Conservation (phyloP, 1,284 basidiomycete genomes). For the Phellopilus nigrolimitatus region DNA sequence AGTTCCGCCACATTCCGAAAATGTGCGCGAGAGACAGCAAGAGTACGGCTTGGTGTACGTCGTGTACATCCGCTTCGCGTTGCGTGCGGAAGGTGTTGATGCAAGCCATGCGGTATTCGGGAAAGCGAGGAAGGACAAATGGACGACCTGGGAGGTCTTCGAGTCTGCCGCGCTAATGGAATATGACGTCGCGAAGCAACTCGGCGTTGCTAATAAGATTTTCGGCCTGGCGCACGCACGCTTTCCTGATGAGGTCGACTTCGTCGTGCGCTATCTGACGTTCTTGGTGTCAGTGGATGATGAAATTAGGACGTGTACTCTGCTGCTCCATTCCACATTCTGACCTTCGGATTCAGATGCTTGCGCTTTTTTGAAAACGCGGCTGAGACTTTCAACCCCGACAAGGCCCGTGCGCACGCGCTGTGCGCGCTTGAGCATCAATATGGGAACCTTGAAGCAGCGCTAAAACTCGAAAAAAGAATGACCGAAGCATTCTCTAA, state of each 20-base stretch:
- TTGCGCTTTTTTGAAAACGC: constrained; percentile 92
- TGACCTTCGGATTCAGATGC: constrained; percentile 59
- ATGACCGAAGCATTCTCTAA: constrained; percentile 85
- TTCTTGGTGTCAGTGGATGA: constrained; percentile 96
- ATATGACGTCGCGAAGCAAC: constrained; percentile 89
- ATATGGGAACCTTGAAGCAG: too few species aligned
- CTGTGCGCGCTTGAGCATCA: constrained; percentile 93
- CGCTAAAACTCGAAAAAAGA: constrained; percentile 82
- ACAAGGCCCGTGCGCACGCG: constrained; percentile 85
- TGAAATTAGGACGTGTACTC: constrained; percentile 71
- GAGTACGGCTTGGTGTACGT: constrained; percentile 70
- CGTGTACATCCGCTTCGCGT: constrained; percentile 91
- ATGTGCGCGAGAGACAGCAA: constrained; percentile 57
- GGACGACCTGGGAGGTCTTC: constrained; percentile 89
- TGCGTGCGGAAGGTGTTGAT: constrained; percentile 66
- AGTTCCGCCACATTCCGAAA: constrained; percentile 44
- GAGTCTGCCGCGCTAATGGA: constrained; percentile 97
- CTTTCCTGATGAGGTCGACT: constrained; percentile 82
- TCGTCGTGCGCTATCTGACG: constrained; percentile 84
- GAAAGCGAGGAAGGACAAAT: constrained; percentile 81
- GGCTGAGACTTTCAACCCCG: constrained; percentile 73
- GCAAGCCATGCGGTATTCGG: constrained; percentile 72
- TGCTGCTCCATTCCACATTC: constrained; percentile 9
- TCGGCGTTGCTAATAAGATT: constrained; percentile 82
- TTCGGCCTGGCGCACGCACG: constrained; percentile 92